phyloP scores from a whole-genome alignment of 805 yeast genomes.

The Blastobotrys peoriensis region DNA sequence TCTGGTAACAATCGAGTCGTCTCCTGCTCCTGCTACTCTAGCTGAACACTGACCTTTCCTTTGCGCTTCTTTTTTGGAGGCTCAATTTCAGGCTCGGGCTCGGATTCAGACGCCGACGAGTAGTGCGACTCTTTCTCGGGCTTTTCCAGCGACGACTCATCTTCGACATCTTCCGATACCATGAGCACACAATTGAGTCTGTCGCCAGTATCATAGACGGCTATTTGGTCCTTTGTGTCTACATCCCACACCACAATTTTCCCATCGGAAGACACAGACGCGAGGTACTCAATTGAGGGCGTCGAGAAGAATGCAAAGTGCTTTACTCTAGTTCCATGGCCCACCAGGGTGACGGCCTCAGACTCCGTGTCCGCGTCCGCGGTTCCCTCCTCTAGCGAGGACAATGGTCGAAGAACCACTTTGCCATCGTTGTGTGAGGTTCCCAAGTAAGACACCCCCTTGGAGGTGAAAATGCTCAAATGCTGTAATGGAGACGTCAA shows the following conservation, averaged over 20 bases:
- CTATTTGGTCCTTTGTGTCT: slow-evolving; percentile 64
- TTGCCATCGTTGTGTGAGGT: slow-evolving; percentile 69
- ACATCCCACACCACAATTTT: slow-evolving; percentile 87
- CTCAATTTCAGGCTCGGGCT: slow-evolving; percentile 20
- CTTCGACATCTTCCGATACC: slow-evolving; percentile 69
- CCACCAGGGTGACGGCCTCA: slow-evolving; percentile 50
- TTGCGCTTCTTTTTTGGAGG: slow-evolving; percentile 9
- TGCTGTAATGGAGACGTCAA: slow-evolving; percentile 56
- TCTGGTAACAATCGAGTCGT: too few species aligned
- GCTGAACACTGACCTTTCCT: slow-evolving; percentile 23
- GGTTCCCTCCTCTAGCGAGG: slow-evolving; percentile 17
- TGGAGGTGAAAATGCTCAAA: slow-evolving; percentile 45
- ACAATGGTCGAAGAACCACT: slow-evolving; percentile 55
- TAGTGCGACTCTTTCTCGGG: slow-evolving; percentile 72
- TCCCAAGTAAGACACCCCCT: slow-evolving; percentile 50
- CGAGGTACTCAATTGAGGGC: slow-evolving; percentile 47
- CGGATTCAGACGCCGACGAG: slow-evolving; percentile 33
- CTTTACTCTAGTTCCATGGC: slow-evolving; percentile 83
- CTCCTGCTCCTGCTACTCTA: too few species aligned
- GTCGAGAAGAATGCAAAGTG: slow-evolving; percentile 47
- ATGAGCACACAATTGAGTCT: slow-evolving; percentile 80
- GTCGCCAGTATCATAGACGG: slow-evolving; percentile 87
- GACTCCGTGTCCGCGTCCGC: slow-evolving; percentile 29
- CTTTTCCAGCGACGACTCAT: slow-evolving; percentile 59
- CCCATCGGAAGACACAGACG: slow-evolving; percentile 90